Conservation (phyloP, 768 basidiomycete genomes). For the Termitomyces bulborhizus region DNA sequence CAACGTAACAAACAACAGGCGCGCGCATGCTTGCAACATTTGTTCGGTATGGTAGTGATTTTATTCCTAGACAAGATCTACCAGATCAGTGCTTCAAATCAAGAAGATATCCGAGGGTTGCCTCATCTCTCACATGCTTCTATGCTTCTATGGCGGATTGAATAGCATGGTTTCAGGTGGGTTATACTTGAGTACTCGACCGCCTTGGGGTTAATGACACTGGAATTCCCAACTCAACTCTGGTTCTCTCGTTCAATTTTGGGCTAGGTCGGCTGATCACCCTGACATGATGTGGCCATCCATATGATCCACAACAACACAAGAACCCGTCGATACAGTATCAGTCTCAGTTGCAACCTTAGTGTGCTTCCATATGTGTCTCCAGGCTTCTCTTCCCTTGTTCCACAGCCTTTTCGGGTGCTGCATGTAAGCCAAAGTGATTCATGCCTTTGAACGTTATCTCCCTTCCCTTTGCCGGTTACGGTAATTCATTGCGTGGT, state of each 20-base stretch:
- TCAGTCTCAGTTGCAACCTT: constrained; percentile 5
- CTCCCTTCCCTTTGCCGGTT: constrained; percentile 4
- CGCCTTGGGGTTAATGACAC: neutral
- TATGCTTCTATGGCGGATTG: neutral
- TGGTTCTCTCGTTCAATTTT: neutral
- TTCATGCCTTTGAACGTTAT: neutral
- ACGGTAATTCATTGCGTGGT: constrained; percentile 17
- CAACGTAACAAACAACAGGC: neutral
- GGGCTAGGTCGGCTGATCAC: constrained; percentile 14
- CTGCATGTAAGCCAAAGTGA: constrained; percentile 3
- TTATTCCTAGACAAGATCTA: neutral
- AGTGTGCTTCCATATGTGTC: constrained; percentile 2
- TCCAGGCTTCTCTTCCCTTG: constrained; percentile 7
- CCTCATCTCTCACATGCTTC: neutral
- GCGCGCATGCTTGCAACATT: neutral
- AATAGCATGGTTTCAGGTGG: neutral
- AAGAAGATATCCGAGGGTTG: neutral
- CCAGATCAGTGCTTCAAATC: neutral
- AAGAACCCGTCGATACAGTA: constrained; percentile 5
- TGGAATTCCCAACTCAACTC: constrained; percentile 7
- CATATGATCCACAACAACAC: constrained; percentile 9
- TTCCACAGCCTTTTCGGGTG: constrained; percentile 11
- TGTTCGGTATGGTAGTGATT: neutral
- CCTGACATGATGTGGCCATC: constrained; percentile 14
- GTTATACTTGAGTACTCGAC: neutral